Evolutionary conservation across 139 green algal species (phyloP).

Genomic region (Chlamydomonas urium): DNA sequence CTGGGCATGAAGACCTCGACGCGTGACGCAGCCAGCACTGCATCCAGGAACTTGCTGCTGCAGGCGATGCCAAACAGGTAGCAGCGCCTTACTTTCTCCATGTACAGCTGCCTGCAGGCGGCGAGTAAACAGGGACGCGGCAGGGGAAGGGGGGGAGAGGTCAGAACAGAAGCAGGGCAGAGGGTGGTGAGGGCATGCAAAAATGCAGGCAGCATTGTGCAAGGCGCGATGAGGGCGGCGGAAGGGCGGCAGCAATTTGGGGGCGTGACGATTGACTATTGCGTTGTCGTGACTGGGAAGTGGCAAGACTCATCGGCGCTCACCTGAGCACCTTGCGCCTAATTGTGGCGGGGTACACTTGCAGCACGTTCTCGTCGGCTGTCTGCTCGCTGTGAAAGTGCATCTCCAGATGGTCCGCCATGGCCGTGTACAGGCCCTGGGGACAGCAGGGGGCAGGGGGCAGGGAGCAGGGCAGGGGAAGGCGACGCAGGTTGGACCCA

Average conservation of each 20-base stretch:
- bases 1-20: constrained; percentile 60
- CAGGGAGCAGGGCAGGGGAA: no score
- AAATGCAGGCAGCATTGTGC: no score
- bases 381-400: constrained; percentile 60
- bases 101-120: constrained; percentile 39
- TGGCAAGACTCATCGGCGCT: no score
- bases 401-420: constrained; percentile 63
- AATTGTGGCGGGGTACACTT: constrained; percentile 40
- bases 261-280: no score
- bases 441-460: no score
- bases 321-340: constrained; percentile 9
- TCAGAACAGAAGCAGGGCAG: no score
- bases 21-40: constrained; percentile 41
- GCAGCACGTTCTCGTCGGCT: constrained; percentile 47
- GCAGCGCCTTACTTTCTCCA: constrained; percentile 34
- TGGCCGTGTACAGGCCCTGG: constrained; percentile 36
- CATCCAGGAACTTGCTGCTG: constrained; percentile 54
- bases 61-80: constrained; percentile 59
- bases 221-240: no score
- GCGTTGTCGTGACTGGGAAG: no score
- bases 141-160: neutral
- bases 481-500: no score
- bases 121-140: no score
- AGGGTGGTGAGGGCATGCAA: no score
- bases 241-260: no score